Base-by-base conservation (phyloP, 2,329 filamentous ascomycete genomes). In the Bisporella sp. region DNA sequence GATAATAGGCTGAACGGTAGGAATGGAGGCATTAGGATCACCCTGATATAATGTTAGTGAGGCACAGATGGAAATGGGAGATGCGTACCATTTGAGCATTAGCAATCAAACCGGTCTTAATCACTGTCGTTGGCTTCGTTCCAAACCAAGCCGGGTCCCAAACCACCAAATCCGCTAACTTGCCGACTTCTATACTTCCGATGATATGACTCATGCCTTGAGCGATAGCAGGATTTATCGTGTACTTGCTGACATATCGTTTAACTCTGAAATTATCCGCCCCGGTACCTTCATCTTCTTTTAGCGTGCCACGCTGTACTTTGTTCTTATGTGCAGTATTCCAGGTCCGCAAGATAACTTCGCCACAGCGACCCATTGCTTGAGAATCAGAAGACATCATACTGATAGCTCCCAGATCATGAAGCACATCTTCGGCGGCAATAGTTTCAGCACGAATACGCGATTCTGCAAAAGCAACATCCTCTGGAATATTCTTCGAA, bases 261-360 rank as follows among this genome's bases (percentile, higher is more conserved):
- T 95, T 96, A 5, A 95, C 92, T 40, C 92, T 76, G 71, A 89
- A 90, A 68, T 97, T 97, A 65, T 97, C 92, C 0, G 87, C 89
- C 8, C 75, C 85, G 0, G 87, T 85, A 28, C 79, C 88, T 56
- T 85, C 76, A 62, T 97, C 92, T 71, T 95, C 87, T 5, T 79
- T 73, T 31, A 97, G 70, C 1, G 69, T 64, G 0, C 92, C 92
- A 6, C 91, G 79, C 70, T 96, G 90, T 13, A 84, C 66, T 70
- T 95, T 96, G 68, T 97, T 97, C 79, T 96, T 96, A 71, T 96
- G 89, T 0, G 92, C 92, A 2, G 92, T 97, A 69, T 96, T 91
- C 92, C 92, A 97, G 0, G 92, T 96, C 9, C 92, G 81, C 29
- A 95, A 75, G 54, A 97, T 82, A 48, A 97, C 92, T 72, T 97